Evolutionary conservation across 495 filamentous ascomycete genomes (phyloP).

Genomic region (Neurospora sp.): DNA sequence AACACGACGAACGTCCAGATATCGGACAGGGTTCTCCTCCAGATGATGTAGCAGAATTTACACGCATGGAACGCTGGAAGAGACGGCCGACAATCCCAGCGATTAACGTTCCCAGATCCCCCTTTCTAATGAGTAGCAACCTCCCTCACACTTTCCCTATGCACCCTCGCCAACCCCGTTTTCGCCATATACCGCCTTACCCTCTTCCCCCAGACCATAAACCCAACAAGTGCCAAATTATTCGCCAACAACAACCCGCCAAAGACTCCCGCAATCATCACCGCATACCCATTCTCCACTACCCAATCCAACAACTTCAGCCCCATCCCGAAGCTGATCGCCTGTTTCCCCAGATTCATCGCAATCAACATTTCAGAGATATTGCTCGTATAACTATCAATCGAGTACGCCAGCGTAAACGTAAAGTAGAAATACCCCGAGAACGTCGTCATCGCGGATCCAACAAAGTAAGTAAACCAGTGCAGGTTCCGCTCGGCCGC

Average conservation of each 20-base stretch:
- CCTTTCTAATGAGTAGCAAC: neutral
- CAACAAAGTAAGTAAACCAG: constrained; percentile 47
- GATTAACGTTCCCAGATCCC: neutral
- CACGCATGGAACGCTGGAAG: too few relatives aligned
- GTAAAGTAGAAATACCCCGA: constrained; percentile 48
- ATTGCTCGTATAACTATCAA: constrained; percentile 49
- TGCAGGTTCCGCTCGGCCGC: constrained; percentile 43
- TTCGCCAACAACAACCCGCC: constrained; percentile 44
- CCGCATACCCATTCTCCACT: constrained; percentile 42
- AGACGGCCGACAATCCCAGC: too few relatives aligned
- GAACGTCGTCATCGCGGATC: constrained; percentile 44
- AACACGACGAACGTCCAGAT: too few relatives aligned
- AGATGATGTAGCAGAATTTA: too few relatives aligned
- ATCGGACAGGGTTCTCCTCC: too few relatives aligned
- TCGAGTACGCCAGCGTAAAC: constrained; percentile 50
- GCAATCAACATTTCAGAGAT: constrained; percentile 56
- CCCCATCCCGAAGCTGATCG: constrained; percentile 53
- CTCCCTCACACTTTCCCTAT: neutral
- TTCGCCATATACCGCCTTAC: constrained; percentile 40
- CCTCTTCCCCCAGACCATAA: constrained; percentile 48
- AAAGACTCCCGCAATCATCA: constrained; percentile 51
- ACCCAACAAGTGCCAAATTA: constrained; percentile 44
- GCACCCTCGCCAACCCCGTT: constrained; percentile 34
- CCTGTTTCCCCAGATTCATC: constrained; percentile 60
- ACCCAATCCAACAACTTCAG: constrained; percentile 51